Conservation (phyloP, 2,329 filamentous ascomycete species). For the Cordyceps pruinosa region DNA sequence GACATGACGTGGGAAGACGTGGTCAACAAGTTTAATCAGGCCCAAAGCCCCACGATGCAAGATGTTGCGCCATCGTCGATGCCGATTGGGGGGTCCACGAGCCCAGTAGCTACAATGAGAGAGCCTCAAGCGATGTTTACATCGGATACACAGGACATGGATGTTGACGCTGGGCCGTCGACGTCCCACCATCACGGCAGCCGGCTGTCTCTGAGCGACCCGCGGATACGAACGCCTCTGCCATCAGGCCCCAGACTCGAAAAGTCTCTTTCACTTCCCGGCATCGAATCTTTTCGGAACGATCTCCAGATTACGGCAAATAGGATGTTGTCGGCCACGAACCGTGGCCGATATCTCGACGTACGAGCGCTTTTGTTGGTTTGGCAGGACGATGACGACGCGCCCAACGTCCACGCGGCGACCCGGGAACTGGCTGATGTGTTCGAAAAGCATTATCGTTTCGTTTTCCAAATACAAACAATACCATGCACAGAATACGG, state of each 20-base stretch:
- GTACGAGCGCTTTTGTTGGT: constrained; percentile 47
- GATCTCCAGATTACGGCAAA: constrained; percentile 46
- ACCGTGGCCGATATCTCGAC: constrained; percentile 46
- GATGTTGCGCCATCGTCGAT: constrained; percentile 38
- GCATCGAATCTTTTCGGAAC: constrained; percentile 43
- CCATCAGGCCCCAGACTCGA: constrained; percentile 50
- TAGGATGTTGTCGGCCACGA: constrained; percentile 42
- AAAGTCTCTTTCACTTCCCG: constrained; percentile 42
- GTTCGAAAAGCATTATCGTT: constrained; percentile 46
- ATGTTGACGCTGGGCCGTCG: constrained; percentile 38
- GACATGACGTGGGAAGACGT: constrained; percentile 56
- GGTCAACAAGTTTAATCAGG: constrained; percentile 45
- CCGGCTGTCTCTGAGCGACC: constrained; percentile 37
- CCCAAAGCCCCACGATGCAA: constrained; percentile 44
- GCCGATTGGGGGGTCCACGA: constrained; percentile 37
- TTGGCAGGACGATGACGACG: constrained; percentile 49
- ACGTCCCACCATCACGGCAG: constrained; percentile 29
- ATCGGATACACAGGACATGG: constrained; percentile 48
- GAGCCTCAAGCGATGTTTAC: constrained; percentile 33
- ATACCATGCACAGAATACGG: constrained; percentile 41
- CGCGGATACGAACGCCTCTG: constrained; percentile 48
- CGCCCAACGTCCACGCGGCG: constrained; percentile 30
- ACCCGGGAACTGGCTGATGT: constrained; percentile 44
- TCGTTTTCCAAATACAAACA: constrained; percentile 38
- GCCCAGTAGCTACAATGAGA: constrained; percentile 34